A percentile compares a stretch with the other conserved stretches of the same genome.
These are phyloP conservation scores for Xeromyces bisporus DNA, from an alignment of 495 filamentous ascomycete species.

Conservation along the genomic window DNA sequence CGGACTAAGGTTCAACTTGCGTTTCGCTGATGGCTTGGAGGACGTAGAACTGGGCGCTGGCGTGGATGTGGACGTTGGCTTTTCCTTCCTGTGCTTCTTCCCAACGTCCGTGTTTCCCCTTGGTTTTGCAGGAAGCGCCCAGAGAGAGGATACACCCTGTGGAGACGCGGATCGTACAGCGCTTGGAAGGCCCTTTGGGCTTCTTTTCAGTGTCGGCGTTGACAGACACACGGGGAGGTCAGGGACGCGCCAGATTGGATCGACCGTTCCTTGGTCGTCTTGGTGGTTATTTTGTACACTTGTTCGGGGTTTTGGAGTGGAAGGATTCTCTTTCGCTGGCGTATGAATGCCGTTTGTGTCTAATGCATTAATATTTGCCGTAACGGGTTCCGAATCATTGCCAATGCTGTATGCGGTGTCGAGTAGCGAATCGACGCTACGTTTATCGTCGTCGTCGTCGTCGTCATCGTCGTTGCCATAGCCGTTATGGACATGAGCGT, in stretches of 20 bases:
- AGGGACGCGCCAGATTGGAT: constrained; percentile 24
- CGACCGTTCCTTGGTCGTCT: constrained; percentile 9
- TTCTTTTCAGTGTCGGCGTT: constrained; percentile 17
- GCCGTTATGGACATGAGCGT: too few relatives aligned
- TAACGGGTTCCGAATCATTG: constrained; percentile 1
- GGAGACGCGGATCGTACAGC: constrained; percentile 16
- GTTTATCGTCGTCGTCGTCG: constrained; percentile 10
- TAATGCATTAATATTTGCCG: not conserved
- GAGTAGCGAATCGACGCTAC: constrained; percentile 13
- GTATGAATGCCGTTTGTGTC: not conserved
- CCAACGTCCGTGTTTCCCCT: constrained; percentile 8
- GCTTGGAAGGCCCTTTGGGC: constrained; percentile 4
- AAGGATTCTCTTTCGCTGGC: not conserved
- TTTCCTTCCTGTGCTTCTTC: constrained; percentile 10
- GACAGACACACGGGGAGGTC: constrained; percentile 19
- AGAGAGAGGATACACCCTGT: constrained; percentile 22
- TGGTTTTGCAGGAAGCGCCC: constrained; percentile 16
- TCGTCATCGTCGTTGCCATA: too few relatives aligned
- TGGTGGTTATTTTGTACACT: constrained; percentile 3
- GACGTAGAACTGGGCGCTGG: constrained; percentile 7
- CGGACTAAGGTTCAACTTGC: constrained; percentile 19
- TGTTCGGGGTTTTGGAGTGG: not conserved
- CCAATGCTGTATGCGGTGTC: constrained; percentile 9
- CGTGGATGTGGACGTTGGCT: too few relatives aligned
- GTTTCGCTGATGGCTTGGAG: constrained; percentile 13